Base-by-base conservation (phyloP, 805 yeast species). In the Candida manassasensis region DNA sequence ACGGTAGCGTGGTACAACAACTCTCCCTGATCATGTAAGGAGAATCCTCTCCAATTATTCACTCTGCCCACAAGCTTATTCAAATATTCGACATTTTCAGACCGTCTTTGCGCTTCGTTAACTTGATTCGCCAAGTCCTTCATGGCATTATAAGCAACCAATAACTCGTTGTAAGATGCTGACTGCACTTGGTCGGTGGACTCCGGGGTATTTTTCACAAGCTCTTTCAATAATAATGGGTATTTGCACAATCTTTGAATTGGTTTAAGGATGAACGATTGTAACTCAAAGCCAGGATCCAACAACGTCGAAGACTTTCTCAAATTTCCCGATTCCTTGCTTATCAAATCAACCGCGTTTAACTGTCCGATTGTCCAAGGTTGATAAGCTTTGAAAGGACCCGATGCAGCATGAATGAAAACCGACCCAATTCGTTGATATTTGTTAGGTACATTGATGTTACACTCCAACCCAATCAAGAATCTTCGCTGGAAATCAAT, bases 241-340 rank as follows among this genome's bases (percentile, higher is more conserved):
- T 93, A 93, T 56, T 89, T 86, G 69, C 96, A 86, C n/a, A 93
- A 71, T 44, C 99, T 75, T 65, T 93, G 99, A 25, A 93, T 86
- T 0, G 99, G 99, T 57, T 90, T 93, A 48, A 93, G 77, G 27
- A 93, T 69, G 58, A 85, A 85, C 34, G 90, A 80, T 54, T 85
- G 97, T 36, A 93, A 69, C 57, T 90, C 98, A 53, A 88, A 80
- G 28, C 86, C 83, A 18, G 93, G 90, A 44, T 81, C 90, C 40
- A 89, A 77, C 26, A 88, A 61, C 14, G 64, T 53, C 3, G 82
- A 69, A 14, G 79, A 69, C 40, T 71, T 71, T 31, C 54, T 61
- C 35, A 87, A 69, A 46, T 75, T 76, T 4, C 69, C 53, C 4
- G 77, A 72, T 45, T 84, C 87, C 44, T 71, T 73, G 29, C 70